Percentiles rank a stretch among this genome's conserved stretches.
Evolutionary conservation across 257 asterid species (phyloP).

Genomic region (Anisodus tanguticus): DNA sequence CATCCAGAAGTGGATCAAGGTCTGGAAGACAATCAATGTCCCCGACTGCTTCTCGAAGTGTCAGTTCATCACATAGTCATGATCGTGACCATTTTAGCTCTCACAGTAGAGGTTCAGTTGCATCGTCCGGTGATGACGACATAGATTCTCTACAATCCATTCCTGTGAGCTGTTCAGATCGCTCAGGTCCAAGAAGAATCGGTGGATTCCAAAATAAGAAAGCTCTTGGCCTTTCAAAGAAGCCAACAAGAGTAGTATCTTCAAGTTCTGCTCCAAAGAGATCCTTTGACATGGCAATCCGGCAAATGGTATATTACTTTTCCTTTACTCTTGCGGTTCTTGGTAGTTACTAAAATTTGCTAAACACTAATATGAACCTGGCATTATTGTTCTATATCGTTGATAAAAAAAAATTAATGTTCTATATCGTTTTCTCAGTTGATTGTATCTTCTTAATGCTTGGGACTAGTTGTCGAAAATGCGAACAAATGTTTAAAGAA

Average conservation of each 20-base stretch:
- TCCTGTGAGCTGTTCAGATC: conserved; percentile 61
- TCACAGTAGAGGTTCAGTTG: conserved; percentile 79
- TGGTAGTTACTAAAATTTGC: not conserved
- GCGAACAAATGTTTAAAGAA: not conserved
- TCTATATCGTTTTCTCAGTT: too few relatives aligned
- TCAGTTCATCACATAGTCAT: conserved; percentile 74
- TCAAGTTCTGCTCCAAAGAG: conserved; percentile 88
- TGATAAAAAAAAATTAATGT: too few relatives aligned
- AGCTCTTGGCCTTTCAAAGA: conserved; percentile 61
- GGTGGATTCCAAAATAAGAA: conserved; percentile 54
- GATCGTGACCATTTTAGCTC: conserved; percentile 75
- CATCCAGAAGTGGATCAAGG: conserved; percentile 50
- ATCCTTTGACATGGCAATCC: conserved; percentile 81
- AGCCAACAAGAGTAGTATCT: conserved; percentile 58
- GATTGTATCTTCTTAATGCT: not conserved
- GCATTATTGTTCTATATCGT: too few relatives aligned
- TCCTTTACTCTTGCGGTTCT: conserved; percentile 29
- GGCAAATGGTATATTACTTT: conserved; percentile 68
- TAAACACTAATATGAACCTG: too few relatives aligned
- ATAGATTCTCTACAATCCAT: conserved; percentile 68
- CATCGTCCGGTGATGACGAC: conserved; percentile 91
- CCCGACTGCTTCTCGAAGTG: conserved; percentile 86
- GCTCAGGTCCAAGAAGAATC: conserved; percentile 57
- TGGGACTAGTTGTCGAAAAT: conserved; percentile 15
- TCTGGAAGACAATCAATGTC: conserved; percentile 78